A percentile compares a stretch with the other conserved stretches of the same genome.
phyloP scores from a whole-genome alignment of 2,329 filamentous ascomycete genomes.

The Mariannaea sp. region DNA sequence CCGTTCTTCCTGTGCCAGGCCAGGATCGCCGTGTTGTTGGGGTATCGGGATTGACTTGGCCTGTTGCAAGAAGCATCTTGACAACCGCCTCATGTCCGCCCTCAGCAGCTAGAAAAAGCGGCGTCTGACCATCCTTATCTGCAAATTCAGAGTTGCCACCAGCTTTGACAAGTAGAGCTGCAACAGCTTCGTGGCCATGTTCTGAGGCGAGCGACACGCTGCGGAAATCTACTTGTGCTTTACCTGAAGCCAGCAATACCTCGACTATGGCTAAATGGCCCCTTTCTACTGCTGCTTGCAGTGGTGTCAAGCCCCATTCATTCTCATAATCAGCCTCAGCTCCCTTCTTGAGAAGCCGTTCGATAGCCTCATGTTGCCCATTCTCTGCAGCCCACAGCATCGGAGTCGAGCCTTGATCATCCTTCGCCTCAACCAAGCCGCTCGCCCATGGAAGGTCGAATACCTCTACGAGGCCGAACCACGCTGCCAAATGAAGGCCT shows the following conservation, averaged over 20 bases:
- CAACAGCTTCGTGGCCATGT: not conserved
- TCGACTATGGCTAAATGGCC: not conserved
- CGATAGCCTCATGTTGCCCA: not conserved
- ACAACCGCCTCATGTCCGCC: not conserved
- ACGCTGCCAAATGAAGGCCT: not conserved
- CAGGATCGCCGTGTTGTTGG: no score
- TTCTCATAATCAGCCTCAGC: not conserved
- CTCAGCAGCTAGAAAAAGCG: not conserved
- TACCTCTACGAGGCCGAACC: not conserved
- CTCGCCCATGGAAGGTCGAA: not conserved
- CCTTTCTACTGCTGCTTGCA: not conserved
- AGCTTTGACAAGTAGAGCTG: not conserved
- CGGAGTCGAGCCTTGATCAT: not conserved
- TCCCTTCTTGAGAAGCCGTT: conserved; percentile 4
- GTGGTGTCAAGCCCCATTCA: not conserved
- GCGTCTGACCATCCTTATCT: not conserved
- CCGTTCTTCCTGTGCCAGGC: not conserved
- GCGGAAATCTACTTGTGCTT: not conserved
- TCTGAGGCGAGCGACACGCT: not conserved
- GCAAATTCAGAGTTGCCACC: not conserved
- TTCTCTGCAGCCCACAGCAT: conserved; percentile 4
- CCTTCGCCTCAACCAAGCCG: not conserved
- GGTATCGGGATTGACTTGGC: not conserved
- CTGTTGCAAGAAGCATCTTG: not conserved
- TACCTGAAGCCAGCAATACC: not conserved